These are phyloP conservation scores for Aspergillus funiculosus DNA, from an alignment of 495 filamentous ascomycete genomes.

Conservation along the genomic window DNA sequence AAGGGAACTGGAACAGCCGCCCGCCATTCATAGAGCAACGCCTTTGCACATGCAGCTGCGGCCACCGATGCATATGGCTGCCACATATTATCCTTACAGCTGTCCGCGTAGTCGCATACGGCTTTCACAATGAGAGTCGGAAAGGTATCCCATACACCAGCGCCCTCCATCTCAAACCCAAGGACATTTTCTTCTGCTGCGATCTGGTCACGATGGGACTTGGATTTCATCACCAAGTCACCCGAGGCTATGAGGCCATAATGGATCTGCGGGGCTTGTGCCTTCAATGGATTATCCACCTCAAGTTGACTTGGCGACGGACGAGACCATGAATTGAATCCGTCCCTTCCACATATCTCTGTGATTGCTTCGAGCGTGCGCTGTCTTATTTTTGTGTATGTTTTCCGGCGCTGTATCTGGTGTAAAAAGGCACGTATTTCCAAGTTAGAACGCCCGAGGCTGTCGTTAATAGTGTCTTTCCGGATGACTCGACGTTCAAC, in stretches of 20 bases:
- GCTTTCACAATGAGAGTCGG: conserved; percentile 36
- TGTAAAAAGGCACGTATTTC: too few species aligned
- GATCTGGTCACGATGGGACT: conserved; percentile 22
- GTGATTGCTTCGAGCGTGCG: too few species aligned
- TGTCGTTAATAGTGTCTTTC: conserved; percentile 22
- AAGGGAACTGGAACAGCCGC: too few species aligned
- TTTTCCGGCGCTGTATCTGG: too few species aligned
- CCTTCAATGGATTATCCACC: background rate
- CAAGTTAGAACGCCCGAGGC: conserved; percentile 15
- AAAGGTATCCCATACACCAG: conserved; percentile 30
- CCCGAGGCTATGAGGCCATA: conserved; percentile 26
- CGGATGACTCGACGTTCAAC: conserved; percentile 14
- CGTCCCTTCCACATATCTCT: background rate
- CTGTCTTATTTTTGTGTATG: too few species aligned
- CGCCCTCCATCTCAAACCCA: conserved; percentile 39
- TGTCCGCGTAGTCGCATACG: conserved; percentile 36
- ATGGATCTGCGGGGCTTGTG: conserved; percentile 8
- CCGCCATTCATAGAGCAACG: too few species aligned
- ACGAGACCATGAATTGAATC: background rate
- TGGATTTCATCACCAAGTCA: conserved; percentile 30
- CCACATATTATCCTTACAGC: conserved; percentile 38
- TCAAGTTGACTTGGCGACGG: background rate
- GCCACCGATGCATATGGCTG: conserved; percentile 31
- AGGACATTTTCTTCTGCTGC: conserved; percentile 19
- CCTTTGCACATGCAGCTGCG: conserved; percentile 27